Conservation (phyloP, 2,329 filamentous ascomycete species). For the Dactylellina sp. region DNA sequence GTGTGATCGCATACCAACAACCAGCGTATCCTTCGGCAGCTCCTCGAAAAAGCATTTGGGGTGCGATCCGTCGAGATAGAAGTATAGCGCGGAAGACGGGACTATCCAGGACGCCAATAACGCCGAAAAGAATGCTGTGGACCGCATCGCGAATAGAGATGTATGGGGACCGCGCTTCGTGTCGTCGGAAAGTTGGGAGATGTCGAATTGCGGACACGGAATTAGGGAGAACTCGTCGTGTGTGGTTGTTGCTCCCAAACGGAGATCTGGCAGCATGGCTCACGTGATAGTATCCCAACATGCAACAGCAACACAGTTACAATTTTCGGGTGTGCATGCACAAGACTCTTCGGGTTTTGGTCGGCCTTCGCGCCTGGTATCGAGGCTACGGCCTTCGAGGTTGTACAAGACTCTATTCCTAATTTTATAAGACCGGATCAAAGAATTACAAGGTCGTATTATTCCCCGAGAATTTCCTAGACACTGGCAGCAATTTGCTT, state of each 20-base stretch:
- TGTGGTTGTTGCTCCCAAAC: conserved; percentile 29
- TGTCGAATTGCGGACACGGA: conserved; percentile 16
- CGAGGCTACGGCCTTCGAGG: too few species aligned
- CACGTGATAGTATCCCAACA: conserved; percentile 34
- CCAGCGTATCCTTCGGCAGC: conserved; percentile 94
- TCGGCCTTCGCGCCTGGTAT: too few species aligned
- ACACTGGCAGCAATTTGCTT: too few species aligned
- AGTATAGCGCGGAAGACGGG: conserved; percentile 86
- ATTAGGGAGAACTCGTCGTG: conserved; percentile 32
- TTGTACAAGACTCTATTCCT: too few species aligned
- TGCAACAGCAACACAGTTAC: conserved; percentile 29
- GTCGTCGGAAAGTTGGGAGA: conserved; percentile 27
- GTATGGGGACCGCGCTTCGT: conserved; percentile 9
- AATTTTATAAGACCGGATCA: not conserved
- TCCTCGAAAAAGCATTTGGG: conserved; percentile 99
- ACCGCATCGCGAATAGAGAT: conserved; percentile 34
- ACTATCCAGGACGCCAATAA: conserved; percentile 69
- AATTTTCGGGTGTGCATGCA: too few species aligned
- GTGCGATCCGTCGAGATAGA: conserved; percentile 87
- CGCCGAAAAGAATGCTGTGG: conserved; percentile 47
- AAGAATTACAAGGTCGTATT: not conserved
- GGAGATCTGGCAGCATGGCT: conserved; percentile 51
- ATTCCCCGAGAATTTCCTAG: too few species aligned
- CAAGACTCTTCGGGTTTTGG: too few species aligned
- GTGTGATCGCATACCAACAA: conserved; percentile 76